These are phyloP conservation scores for Marchantia polymorpha DNA, from an alignment of 225 moss, liverwort and hornwort genomes.

Conservation along the genomic window DNA sequence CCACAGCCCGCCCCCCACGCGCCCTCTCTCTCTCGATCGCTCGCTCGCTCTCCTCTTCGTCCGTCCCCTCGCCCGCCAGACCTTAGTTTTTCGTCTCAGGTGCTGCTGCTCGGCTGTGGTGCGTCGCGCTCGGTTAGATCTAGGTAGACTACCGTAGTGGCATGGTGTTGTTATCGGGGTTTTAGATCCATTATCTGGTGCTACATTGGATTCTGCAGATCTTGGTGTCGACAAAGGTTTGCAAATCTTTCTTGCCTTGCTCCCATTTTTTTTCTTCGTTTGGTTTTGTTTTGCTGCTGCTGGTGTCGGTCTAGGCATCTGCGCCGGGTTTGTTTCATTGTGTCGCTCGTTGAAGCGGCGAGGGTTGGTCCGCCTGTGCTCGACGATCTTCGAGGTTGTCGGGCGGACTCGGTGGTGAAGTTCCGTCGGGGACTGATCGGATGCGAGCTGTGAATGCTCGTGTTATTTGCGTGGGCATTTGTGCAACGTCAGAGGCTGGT, in stretches of 20 bases:
- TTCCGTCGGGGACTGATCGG: too few relatives aligned
- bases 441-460: background rate
- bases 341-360: background rate
- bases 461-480: background rate
- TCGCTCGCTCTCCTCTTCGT: background rate
- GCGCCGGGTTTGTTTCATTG: background rate
- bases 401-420: background rate
- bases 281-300: background rate
- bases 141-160: conserved; percentile 9
- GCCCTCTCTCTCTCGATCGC: too few relatives aligned
- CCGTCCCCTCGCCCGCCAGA: background rate
- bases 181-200: conserved; percentile 19
- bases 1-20: background rate
- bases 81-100: background rate
- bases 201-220: conserved; percentile 17
- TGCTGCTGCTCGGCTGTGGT: conserved; percentile 4
- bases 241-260: background rate
- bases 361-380: background rate
- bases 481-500: background rate
- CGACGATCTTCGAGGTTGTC: background rate
- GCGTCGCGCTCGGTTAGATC: conserved; percentile 18
- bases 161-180: background rate
- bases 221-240: background rate
- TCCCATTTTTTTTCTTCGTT: background rate
- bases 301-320: background rate